phyloP scores from a whole-genome alignment of 768 basidiomycete genomes.

The Rhodotorula paludigena region DNA sequence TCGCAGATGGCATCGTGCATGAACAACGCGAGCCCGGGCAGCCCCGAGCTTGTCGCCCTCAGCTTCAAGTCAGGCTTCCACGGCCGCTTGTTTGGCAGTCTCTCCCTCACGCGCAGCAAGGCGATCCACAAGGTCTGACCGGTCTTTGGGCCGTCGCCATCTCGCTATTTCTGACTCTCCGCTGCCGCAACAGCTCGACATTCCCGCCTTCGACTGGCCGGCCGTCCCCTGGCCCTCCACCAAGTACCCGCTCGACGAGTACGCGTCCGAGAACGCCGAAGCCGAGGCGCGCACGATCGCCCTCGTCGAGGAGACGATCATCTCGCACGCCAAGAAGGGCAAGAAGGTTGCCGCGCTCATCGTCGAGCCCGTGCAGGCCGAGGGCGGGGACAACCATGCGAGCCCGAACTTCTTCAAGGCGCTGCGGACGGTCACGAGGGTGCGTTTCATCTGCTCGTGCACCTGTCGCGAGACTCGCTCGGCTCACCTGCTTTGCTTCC shows the following conservation, averaged over 20 bases:
- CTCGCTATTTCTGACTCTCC: neutral
- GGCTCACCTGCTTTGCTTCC: too few species aligned
- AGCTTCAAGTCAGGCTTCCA: conserved; percentile 51
- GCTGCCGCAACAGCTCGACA: conserved; percentile 45
- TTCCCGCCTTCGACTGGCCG: conserved; percentile 53
- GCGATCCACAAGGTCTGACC: conserved; percentile 49
- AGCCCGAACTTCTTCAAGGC: conserved; percentile 48
- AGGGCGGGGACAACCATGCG: conserved; percentile 51
- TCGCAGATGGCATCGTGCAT: conserved; percentile 35
- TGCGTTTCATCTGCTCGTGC: conserved; percentile 35
- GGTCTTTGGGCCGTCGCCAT: neutral
- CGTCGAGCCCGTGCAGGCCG: conserved; percentile 50
- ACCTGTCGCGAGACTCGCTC: neutral
- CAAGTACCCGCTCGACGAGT: conserved; percentile 50
- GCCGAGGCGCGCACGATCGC: conserved; percentile 47
- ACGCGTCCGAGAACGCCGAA: conserved; percentile 46
- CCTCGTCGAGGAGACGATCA: conserved; percentile 40
- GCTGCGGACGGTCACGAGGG: conserved; percentile 47
- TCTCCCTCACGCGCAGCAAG: conserved; percentile 49
- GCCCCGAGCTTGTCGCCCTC: conserved; percentile 39
- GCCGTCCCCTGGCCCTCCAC: conserved; percentile 48
- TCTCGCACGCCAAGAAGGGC: conserved; percentile 42
- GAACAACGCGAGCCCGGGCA: conserved; percentile 49
- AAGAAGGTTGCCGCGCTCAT: conserved; percentile 51
- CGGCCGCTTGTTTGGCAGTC: conserved; percentile 50